phyloP scores from a whole-genome alignment of 352 stramenopile genomes.

The Globisporangium apiculatum region DNA sequence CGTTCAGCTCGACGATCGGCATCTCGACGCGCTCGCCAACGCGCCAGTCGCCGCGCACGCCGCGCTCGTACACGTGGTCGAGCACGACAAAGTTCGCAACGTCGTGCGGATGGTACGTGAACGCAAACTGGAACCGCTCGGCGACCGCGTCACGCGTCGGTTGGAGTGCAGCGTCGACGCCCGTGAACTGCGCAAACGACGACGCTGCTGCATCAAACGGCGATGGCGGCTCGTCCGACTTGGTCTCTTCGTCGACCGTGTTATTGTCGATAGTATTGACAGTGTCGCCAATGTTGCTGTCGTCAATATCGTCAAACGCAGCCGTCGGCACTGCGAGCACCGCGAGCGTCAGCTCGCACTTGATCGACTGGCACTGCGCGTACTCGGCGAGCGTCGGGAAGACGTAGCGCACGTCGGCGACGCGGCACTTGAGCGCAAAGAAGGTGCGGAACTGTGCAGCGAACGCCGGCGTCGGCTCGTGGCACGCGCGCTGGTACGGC shows the following conservation, averaged over 20 bases:
- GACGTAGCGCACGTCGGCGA: constrained; percentile 68
- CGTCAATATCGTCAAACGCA: constrained; percentile 11
- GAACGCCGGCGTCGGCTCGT: constrained; percentile 37
- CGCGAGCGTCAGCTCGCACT: constrained; percentile 61
- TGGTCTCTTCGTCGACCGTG: constrained; percentile 23
- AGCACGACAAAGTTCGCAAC: constrained; percentile 81
- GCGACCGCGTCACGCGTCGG: constrained; percentile 26
- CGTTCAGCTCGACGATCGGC: constrained; percentile 60
- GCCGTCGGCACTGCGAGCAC: constrained; percentile 51
- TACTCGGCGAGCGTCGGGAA: constrained; percentile 63
- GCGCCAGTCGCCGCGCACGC: constrained; percentile 64
- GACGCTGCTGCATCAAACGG: constrained; percentile 35
- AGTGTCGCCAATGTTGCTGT: background rate
- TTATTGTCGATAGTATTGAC: background rate
- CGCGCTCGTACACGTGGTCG: constrained; percentile 74
- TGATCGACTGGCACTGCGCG: constrained; percentile 48
- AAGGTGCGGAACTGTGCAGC: constrained; percentile 45
- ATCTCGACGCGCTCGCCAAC: constrained; percentile 69
- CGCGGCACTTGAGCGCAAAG: constrained; percentile 67
- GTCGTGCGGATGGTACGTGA: constrained; percentile 72
- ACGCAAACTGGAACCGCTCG: constrained; percentile 50
- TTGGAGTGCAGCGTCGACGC: constrained; percentile 53
- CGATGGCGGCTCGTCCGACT: constrained; percentile 20
- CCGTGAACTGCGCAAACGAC: constrained; percentile 56
- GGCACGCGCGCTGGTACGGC: constrained; percentile 32